phyloP scores from a whole-genome alignment of 2,329 filamentous ascomycete genomes.

The Fusarium sp. region DNA sequence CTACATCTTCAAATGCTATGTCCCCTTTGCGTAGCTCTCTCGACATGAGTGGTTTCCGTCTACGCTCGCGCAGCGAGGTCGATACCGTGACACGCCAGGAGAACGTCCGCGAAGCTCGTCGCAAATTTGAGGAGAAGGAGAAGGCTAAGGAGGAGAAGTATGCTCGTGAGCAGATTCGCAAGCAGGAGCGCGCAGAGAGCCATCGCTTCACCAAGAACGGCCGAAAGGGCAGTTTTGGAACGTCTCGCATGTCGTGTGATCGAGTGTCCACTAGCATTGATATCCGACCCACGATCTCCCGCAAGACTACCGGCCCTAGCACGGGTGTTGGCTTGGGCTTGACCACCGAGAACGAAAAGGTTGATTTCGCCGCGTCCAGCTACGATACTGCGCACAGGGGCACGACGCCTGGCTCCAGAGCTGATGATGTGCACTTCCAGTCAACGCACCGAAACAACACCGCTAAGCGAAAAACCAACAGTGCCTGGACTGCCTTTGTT shows the following conservation, averaged over 20 bases:
- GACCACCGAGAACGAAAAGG: conserved; percentile 54
- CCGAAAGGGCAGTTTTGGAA: conserved; percentile 54
- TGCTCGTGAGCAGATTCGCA: conserved; percentile 67
- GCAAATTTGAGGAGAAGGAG: conserved; percentile 72
- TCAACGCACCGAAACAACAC: conserved; percentile 57
- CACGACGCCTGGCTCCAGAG: conserved; percentile 45
- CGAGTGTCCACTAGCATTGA: conserved; percentile 49
- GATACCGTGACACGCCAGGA: conserved; percentile 66
- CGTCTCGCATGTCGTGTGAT: conserved; percentile 50
- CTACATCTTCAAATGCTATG: conserved; percentile 53
- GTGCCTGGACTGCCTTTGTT: conserved; percentile 72
- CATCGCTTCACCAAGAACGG: conserved; percentile 61
- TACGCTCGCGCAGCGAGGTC: conserved; percentile 70
- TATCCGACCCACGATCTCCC: conserved; percentile 46
- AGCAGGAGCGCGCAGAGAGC: conserved; percentile 68
- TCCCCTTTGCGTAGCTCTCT: conserved; percentile 70
- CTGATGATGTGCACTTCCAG: conserved; percentile 59
- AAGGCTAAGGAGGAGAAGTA: conserved; percentile 71
- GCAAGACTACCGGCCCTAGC: conserved; percentile 44
- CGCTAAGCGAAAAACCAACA: conserved; percentile 70
- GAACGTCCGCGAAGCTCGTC: conserved; percentile 69
- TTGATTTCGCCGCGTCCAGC: conserved; percentile 58
- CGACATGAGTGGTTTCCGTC: conserved; percentile 67
- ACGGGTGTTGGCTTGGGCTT: conserved; percentile 34
- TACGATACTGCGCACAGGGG: conserved; percentile 58